Evolutionary conservation across 2,329 filamentous ascomycete species (phyloP).

Genomic region (Albophoma yamanashiensis): DNA sequence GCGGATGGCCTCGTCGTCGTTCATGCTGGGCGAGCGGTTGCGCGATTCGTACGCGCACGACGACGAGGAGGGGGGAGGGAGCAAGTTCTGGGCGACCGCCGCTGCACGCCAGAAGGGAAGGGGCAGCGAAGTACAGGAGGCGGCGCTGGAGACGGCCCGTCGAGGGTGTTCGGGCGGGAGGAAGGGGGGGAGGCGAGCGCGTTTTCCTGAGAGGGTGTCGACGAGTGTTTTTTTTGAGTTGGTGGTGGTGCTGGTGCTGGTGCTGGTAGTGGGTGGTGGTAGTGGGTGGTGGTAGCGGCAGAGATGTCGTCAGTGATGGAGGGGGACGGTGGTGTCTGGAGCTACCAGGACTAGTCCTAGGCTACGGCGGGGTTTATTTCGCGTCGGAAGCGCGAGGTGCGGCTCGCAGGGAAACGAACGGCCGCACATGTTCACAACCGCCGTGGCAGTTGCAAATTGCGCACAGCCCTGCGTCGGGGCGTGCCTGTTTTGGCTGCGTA

Average conservation of each 20-base stretch:
- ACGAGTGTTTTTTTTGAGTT: conserved; percentile 8
- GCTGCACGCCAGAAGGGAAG: background rate
- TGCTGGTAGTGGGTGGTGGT: conserved; percentile 15
- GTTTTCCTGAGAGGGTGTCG: background rate
- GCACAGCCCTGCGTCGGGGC: no score
- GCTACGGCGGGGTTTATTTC: conserved; percentile 16
- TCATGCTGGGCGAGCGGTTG: conserved; percentile 39
- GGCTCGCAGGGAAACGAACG: conserved; percentile 6
- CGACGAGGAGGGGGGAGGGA: conserved; percentile 7
- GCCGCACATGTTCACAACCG: background rate
- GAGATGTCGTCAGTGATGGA: conserved; percentile 26
- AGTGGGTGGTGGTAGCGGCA: conserved; percentile 15
- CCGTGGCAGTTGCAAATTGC: background rate
- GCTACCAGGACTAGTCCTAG: conserved; percentile 1
- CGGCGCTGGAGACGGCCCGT: background rate
- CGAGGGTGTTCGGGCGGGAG: background rate
- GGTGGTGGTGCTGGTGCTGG: conserved; percentile 11
- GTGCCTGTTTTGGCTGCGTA: no score
- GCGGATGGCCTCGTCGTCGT: conserved; percentile 55
- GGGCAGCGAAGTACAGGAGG: background rate
- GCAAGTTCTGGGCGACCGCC: background rate
- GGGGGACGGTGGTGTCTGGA: conserved; percentile 7
- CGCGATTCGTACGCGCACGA: conserved; percentile 28
- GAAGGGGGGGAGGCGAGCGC: conserved; percentile 4
- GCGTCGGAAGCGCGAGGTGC: background rate